phyloP scores from a whole-genome alignment of 2,329 filamentous ascomycete species.

The Rutstroemia sydowiana region DNA sequence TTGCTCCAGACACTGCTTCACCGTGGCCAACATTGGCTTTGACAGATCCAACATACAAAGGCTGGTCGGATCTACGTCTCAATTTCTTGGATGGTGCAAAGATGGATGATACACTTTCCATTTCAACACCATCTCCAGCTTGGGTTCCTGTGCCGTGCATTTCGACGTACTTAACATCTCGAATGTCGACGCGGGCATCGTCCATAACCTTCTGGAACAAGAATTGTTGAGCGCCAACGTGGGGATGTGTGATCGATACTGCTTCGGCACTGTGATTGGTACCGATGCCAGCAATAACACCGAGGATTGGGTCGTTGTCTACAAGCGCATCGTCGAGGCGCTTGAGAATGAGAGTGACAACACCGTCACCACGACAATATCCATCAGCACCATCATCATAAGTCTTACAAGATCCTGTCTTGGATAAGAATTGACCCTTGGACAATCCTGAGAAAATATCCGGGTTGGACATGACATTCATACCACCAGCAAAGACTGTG shows the following conservation, averaged over 20 bases:
- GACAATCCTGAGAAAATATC: constrained; percentile 16
- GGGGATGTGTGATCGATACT: constrained; percentile 8
- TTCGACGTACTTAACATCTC: constrained; percentile 13
- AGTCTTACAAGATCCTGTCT: constrained; percentile 34
- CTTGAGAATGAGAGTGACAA: constrained; percentile 51
- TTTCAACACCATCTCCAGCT: constrained; percentile 11
- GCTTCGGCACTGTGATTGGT: constrained; percentile 41
- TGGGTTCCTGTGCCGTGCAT: constrained; percentile 14
- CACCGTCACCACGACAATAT: constrained; percentile 27
- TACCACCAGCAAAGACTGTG: constrained; percentile 35
- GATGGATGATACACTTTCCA: constrained; percentile 8
- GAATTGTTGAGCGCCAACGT: constrained; percentile 10
- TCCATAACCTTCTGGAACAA: constrained; percentile 11
- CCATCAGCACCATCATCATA: constrained; percentile 16
- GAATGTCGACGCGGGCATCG: constrained; percentile 7
- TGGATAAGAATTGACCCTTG: constrained; percentile 37
- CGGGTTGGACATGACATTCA: constrained; percentile 28
- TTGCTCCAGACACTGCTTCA: constrained; percentile 19
- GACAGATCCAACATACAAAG: constrained; percentile 8
- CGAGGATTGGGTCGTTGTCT: constrained; percentile 50
- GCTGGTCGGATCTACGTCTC: constrained; percentile 11
- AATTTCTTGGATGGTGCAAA: constrained; percentile 20
- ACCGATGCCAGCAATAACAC: constrained; percentile 38
- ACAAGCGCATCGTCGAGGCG: constrained; percentile 30
- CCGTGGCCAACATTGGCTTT: constrained; percentile 11